Base-by-base conservation (phyloP, 2,329 filamentous ascomycete genomes). In the Pyricularia sp. region DNA sequence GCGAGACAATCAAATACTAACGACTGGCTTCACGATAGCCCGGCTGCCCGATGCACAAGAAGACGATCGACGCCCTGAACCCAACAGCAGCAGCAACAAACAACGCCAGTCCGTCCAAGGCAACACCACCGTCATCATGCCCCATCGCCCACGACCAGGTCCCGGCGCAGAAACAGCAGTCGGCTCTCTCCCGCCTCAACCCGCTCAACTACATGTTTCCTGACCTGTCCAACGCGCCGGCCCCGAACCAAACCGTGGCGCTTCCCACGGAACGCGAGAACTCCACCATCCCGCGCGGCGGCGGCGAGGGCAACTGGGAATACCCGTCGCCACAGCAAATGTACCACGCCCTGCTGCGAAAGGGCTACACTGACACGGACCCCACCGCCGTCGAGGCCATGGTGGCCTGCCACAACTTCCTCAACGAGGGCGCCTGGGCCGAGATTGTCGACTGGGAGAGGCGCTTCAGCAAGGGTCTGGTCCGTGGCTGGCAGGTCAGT, bases 301-400 rank as follows among this genome's bases (percentile, higher is more conserved):
- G 91, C 70, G 86, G 88, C 65, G 85, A 89, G 68, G 87, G 89
- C 65, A 96, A 92, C 75, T 99, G 95, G 95, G 95, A 98, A 79
- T 99, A 99, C 77, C 95, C 95, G 0, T 97, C 93, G 0, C 94
- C 95, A 0, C 95, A 99, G 81, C 95, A 99, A 80, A 99, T 99
- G 95, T 99, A 98, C 84, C 98, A 99, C 76, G 95, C 95, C 9
- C 90, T 99, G 81, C 82, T 98, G 71, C 90, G 95, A 72, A 99
- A 99, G 80, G 95, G 95, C 70, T 95, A 97, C 80, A 93, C 91
- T 0, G 94, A 98, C 77, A 98, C 95, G 0, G 94, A 97, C 69
- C 87, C 93, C 68, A 95, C 94, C 25, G 93, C 94, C 3, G 94
- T 99, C 17, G 94, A 97, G 80, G 90, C 90, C 76, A 99, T 99